Conservation (phyloP, 1,284 basidiomycete genomes). For the Meira miltonrushii region DNA sequence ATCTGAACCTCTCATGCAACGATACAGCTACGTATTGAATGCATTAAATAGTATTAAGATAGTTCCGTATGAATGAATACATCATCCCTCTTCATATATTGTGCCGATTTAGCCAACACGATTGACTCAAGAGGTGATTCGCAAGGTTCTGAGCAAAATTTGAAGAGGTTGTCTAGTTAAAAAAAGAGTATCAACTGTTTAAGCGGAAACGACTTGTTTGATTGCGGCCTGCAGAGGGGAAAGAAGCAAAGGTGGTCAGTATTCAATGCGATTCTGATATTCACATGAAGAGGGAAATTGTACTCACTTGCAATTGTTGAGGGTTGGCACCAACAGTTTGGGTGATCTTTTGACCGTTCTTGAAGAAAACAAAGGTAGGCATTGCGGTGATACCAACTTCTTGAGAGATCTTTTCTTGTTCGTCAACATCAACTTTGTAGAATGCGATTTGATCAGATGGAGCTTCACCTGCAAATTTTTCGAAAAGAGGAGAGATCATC, state of each 20-base stretch:
- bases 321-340: conserved; percentile 65
- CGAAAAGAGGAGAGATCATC: conserved; percentile 72
- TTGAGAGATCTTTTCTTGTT: conserved; percentile 56
- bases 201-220: neutral
- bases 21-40: too few species aligned
- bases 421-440: conserved; percentile 65
- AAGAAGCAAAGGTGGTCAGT: neutral
- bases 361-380: conserved; percentile 72
- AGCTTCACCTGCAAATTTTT: conserved; percentile 60
- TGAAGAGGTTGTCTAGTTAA: neutral
- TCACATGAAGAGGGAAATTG: neutral
- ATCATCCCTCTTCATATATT: too few species aligned
- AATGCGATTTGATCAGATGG: conserved; percentile 58
- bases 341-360: conserved; percentile 63
- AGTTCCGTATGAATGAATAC: too few species aligned
- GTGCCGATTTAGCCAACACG: too few species aligned
- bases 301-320: conserved; percentile 56
- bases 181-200: neutral
- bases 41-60: too few species aligned
- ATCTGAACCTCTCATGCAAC: too few species aligned
- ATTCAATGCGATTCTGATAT: neutral
- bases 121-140: too few species aligned
- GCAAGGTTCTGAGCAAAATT: too few species aligned
- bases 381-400: conserved; percentile 73
- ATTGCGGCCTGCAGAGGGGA: neutral